phyloP scores from a whole-genome alignment of 179 eudicot genomes.

The Carnegiea gigantea region DNA sequence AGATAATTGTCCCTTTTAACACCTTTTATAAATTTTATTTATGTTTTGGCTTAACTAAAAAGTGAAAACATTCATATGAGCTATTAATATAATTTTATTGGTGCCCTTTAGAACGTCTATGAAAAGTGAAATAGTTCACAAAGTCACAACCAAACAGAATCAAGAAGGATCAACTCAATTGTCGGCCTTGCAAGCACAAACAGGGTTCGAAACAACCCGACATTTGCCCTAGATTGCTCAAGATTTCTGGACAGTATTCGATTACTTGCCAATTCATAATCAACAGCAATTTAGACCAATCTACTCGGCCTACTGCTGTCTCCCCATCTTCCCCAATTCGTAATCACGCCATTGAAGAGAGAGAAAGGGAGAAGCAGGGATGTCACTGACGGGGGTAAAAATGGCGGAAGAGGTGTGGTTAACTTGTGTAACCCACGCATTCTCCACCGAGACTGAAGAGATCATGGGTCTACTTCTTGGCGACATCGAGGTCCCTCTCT shows the following conservation, averaged over 20 bases:
- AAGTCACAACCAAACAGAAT: too few species aligned
- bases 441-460: conserved; percentile 95
- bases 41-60: too few species aligned
- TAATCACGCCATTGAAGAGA: not conserved
- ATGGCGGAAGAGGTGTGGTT: conserved; percentile 96
- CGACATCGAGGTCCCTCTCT: conserved; percentile 65
- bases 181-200: too few species aligned
- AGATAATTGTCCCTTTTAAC: too few species aligned
- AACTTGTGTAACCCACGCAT: conserved; percentile 86
- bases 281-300: not conserved
- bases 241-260: not conserved
- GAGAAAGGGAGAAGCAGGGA: conserved; percentile 13
- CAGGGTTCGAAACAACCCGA: not conserved
- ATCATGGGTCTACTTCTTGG: conserved; percentile 99
- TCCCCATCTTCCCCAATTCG: not conserved
- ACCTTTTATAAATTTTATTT: too few species aligned
- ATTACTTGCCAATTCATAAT: not conserved
- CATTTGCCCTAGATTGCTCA: not conserved
- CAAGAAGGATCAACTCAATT: too few species aligned
- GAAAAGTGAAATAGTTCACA: too few species aligned
- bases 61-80: too few species aligned
- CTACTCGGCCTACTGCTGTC: not conserved
- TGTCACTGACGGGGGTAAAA: conserved; percentile 79
- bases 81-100: too few species aligned
- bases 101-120: too few species aligned